These are phyloP conservation scores for Ophiostoma quercus DNA, from an alignment of 2,329 filamentous ascomycete species.

Conservation along the genomic window DNA sequence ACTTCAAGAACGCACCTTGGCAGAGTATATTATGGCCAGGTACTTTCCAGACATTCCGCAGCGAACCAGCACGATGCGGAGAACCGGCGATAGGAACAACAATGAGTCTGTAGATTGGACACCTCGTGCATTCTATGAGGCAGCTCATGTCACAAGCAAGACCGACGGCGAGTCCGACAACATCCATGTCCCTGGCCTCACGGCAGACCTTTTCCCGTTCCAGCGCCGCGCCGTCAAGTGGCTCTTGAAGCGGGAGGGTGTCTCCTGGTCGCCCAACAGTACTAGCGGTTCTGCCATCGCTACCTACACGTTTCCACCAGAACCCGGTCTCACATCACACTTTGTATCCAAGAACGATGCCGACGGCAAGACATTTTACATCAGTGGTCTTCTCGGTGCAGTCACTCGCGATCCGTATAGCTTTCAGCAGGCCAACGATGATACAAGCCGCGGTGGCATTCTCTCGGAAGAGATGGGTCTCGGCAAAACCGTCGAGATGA, in stretches of 20 bases:
- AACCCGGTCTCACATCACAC: constrained; percentile 37
- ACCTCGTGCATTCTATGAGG: constrained; percentile 62
- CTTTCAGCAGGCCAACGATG: constrained; percentile 40
- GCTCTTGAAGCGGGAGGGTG: constrained; percentile 62
- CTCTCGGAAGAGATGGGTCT: constrained; percentile 79
- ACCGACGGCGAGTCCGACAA: constrained; percentile 37
- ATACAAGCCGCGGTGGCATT: constrained; percentile 53
- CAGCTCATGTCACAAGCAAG: constrained; percentile 56
- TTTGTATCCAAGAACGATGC: constrained; percentile 44
- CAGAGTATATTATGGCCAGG: not conserved
- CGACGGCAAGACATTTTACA: constrained; percentile 36
- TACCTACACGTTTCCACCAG: constrained; percentile 26
- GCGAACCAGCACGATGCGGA: not conserved
- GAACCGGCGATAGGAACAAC: not conserved
- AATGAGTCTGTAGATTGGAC: constrained; percentile 31
- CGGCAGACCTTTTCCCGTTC: constrained; percentile 61
- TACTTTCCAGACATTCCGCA: not conserved
- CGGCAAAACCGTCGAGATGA: constrained; percentile 72
- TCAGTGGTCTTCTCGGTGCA: constrained; percentile 58
- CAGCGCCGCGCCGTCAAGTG: constrained; percentile 66
- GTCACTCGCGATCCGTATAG: constrained; percentile 46
- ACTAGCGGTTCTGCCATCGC: constrained; percentile 28
- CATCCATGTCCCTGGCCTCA: constrained; percentile 42
- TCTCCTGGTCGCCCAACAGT: constrained; percentile 41
- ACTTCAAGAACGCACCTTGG: not conserved